Base-by-base conservation (phyloP, 495 filamentous ascomycete species). In the Penicillium nucicola region DNA sequence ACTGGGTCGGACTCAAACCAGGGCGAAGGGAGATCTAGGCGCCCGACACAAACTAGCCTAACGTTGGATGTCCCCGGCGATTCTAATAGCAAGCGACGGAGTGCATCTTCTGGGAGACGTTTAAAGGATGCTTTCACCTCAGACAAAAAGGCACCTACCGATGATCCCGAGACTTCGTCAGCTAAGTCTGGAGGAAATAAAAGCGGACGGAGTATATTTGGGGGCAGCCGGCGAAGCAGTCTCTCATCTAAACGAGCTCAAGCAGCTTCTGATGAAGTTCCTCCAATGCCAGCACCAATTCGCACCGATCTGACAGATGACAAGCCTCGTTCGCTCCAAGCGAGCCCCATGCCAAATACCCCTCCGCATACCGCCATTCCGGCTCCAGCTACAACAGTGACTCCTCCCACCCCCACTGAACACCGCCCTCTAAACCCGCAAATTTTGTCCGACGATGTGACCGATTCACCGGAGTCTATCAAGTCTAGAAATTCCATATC, bases 351-450 rank as follows among this genome's bases (percentile, higher is more conserved):
- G 23, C 70, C 76, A 20, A 68, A 67, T 28, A 79, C 77, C 31
- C 76, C 77, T 36, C 69, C 72, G 1, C 70, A 63, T 50, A 69
- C 70, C 14, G 70, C 68, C 20, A 56, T 72, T 20, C 66, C 69
- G 5, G 61, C 73, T 3, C 77, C 77, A 11, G 53, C 70, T 6
- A 81, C 77, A 4, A 80, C 76, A 10, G 68, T 80, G 35, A 82
- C 79, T n/a, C 79, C 79, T 11, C 79, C 79, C 2, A 80, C 78
- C 9, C 79, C 79, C 9, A 71, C 62, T 10, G 71, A 74, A 32
- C 39, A 62, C 39, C 61, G 37, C 18, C 58, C 55, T 4, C 50
- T 59, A 18, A 43, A 15, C 33, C 30, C 53, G 9, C 53, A 51
- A 22, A 54, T 72, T 12, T 42, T 62, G 7, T 53, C 68, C 18